Evolutionary conservation across 1,139 yeast species (phyloP).

Genomic region (Arxiozyma telluris): DNA sequence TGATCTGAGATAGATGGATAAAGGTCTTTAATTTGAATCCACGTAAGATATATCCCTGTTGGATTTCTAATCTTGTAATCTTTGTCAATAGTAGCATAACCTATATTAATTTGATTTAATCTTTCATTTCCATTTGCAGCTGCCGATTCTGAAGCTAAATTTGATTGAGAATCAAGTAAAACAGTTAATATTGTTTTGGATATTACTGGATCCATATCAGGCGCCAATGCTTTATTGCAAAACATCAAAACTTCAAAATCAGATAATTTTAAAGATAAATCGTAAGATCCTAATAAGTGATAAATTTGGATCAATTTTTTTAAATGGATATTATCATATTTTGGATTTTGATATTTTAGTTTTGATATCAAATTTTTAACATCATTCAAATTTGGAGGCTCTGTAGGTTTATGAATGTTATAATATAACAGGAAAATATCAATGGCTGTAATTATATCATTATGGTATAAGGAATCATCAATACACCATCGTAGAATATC

Average conservation of each 20-base stretch:
- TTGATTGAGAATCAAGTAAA: conserved; percentile 10
- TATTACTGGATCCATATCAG: conserved; percentile 9
- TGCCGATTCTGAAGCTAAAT: background rate
- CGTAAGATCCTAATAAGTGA: conserved; percentile 6
- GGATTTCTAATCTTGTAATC: conserved; percentile 20
- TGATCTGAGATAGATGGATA: conserved; percentile 16
- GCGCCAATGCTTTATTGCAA: conserved; percentile 17
- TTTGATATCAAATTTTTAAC: conserved; percentile 11
- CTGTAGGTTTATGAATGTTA: conserved; percentile 6
- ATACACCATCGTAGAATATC: conserved; percentile 16
- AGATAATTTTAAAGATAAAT: conserved; percentile 4
- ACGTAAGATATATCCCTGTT: conserved; percentile 22
- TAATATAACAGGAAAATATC: conserved; percentile 18
- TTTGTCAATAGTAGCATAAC: conserved; percentile 19
- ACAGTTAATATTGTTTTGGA: conserved; percentile 12
- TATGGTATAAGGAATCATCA: conserved; percentile 11
- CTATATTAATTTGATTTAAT: conserved; percentile 9
- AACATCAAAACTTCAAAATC: conserved; percentile 13
- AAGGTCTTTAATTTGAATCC: conserved; percentile 21
- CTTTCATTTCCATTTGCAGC: conserved; percentile 1
- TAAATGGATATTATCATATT: conserved; percentile 13
- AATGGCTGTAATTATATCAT: conserved; percentile 16
- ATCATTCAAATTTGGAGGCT: conserved; percentile 3
- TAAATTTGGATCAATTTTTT: conserved; percentile 10
- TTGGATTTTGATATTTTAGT: conserved; percentile 18